phyloP scores from a whole-genome alignment of 75 land plant genomes.

The Pinus tabuliformis region DNA sequence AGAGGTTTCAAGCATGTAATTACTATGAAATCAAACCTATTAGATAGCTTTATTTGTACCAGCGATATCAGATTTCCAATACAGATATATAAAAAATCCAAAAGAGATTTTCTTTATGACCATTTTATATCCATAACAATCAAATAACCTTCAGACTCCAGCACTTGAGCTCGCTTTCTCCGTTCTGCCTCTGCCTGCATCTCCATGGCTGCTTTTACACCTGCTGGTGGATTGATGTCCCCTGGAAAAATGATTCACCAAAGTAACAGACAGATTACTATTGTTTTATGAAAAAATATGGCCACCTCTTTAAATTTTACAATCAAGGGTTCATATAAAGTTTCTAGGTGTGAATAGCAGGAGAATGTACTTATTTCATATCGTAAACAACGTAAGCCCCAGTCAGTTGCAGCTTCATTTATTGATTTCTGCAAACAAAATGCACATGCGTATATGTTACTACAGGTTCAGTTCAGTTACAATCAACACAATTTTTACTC shows the following conservation, averaged over 20 bases:
- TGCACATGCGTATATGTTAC: background rate
- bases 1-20: background rate
- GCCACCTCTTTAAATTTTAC: background rate
- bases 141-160: slow-evolving; percentile 85
- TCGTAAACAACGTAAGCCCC: slow-evolving; percentile 90
- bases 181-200: slow-evolving; percentile 99
- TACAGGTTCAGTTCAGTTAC: background rate
- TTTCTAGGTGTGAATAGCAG: background rate
- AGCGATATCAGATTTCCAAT: background rate
- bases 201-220: slow-evolving; percentile 91
- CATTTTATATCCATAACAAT: background rate
- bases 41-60: background rate
- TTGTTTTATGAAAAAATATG: background rate
- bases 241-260: slow-evolving; percentile 24
- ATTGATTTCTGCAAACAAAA: slow-evolving; percentile 57
- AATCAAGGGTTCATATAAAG: background rate
- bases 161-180: slow-evolving; percentile 86
- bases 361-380: slow-evolving; percentile 78
- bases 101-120: background rate
- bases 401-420: slow-evolving; percentile 77
- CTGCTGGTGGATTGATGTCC: slow-evolving; percentile 94
- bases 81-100: no score
- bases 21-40: background rate
- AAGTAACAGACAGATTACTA: slow-evolving; percentile 1
- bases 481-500: background rate